Percentiles rank a stretch among this genome's conserved stretches.
These are phyloP conservation scores for Carex cristatella DNA, from an alignment of 176 grass and related monocot species.

Conservation along the genomic window DNA sequence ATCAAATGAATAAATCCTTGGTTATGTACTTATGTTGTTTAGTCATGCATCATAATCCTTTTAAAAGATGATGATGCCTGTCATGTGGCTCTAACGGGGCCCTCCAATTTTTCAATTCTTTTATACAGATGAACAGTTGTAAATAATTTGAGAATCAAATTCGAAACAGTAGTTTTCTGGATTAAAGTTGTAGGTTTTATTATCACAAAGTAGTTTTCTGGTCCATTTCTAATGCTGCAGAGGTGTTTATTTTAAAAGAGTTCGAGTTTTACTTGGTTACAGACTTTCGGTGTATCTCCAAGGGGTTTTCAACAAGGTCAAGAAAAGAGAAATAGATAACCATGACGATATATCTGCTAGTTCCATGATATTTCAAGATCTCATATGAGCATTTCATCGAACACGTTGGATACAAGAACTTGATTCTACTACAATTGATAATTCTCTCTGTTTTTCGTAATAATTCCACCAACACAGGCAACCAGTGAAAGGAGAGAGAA, in stretches of 20 bases:
- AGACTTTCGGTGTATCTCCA: not conserved
- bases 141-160: not conserved
- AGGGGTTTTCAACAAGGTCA: not conserved
- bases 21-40: not conserved
- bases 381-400: not conserved
- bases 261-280: not conserved
- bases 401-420: not conserved
- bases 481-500: too few relatives aligned
- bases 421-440: not conserved
- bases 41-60: not conserved
- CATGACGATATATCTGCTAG: not conserved
- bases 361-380: not conserved
- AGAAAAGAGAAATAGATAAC: not conserved
- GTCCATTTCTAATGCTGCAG: not conserved
- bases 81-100: not conserved
- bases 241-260: not conserved
- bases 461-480: too few relatives aligned
- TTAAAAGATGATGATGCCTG: not conserved
- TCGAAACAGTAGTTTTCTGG: not conserved
- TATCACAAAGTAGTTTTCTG: not conserved
- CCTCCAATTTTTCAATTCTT: not conserved
- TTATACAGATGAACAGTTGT: not conserved
- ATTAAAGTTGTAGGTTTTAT: not conserved
- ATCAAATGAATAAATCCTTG: not conserved
- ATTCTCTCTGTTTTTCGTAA: too few relatives aligned